Evolutionary conservation across 83 land plant genomes (phyloP).

Genomic region (Thuja plicata): DNA sequence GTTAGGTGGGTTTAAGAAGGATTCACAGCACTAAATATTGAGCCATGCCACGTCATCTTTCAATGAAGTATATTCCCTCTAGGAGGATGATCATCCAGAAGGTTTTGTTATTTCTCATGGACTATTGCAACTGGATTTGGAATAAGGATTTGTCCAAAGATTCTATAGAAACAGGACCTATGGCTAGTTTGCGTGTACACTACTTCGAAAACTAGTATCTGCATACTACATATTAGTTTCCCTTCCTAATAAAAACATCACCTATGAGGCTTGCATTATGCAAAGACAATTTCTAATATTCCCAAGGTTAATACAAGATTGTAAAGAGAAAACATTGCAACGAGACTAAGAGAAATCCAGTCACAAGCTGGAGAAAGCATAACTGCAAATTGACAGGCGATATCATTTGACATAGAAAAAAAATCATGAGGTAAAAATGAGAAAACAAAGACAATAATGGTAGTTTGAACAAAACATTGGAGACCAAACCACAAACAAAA

Average conservation of each 20-base stretch:
- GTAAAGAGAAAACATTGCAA: not conserved
- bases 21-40: not conserved
- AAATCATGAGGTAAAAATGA: not conserved
- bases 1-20: not conserved
- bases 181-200: not conserved
- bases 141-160: not conserved
- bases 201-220: not conserved
- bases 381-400: not conserved
- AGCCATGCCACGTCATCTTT: not conserved
- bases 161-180: not conserved
- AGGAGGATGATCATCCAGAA: not conserved
- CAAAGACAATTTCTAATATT: not conserved
- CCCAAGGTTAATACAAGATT: not conserved
- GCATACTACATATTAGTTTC: not conserved
- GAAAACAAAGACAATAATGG: not conserved
- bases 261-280: not conserved
- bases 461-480: not conserved
- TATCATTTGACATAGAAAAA: not conserved
- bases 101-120: not conserved
- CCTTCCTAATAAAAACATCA: not conserved
- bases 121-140: not conserved
- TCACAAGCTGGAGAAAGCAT: not conserved
- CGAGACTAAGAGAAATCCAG: not conserved
- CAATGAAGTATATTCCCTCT: not conserved
- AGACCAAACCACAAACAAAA: not conserved